Percentiles rank a stretch among this genome's conserved stretches.
These are phyloP conservation scores for Zasmidium angulare DNA, from an alignment of 2,329 filamentous ascomycete genomes.

Conservation along the genomic window DNA sequence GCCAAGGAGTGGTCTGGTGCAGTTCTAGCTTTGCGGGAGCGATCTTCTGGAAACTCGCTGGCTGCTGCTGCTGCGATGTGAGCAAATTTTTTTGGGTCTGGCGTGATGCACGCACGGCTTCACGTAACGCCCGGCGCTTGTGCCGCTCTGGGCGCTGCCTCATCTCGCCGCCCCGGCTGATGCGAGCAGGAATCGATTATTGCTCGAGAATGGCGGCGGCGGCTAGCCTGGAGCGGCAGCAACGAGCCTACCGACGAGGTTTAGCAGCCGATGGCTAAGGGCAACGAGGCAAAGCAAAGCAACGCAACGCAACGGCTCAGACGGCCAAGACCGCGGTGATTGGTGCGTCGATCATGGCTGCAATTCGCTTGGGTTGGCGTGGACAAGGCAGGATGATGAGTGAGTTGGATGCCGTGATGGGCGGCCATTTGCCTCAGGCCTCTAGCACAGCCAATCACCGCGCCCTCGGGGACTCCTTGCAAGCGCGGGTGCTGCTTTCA, in stretches of 20 bases:
- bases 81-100: conserved; percentile 9
- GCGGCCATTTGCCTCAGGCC: conserved; percentile 15
- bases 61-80: background rate
- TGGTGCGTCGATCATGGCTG: background rate
- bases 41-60: conserved; percentile 13
- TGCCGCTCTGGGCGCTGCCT: background rate
- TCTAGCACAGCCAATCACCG: conserved; percentile 9
- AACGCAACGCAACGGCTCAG: background rate
- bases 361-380: background rate
- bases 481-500: background rate
- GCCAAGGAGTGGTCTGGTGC: background rate
- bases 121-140: conserved; percentile 13
- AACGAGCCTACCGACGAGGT: too few relatives aligned
- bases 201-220: too few relatives aligned
- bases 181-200: background rate
- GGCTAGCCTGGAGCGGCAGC: background rate
- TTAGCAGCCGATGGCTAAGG: background rate
- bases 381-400: too few relatives aligned
- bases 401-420: background rate
- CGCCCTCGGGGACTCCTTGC: background rate
- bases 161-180: background rate
- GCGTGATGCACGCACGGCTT: conserved; percentile 1
- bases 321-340: conserved; percentile 3
- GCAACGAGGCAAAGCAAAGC: background rate
- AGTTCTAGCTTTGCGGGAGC: conserved; percentile 1